These are phyloP conservation scores for Lolium perenne DNA, from an alignment of 176 grass and related monocot genomes.

Conservation along the genomic window DNA sequence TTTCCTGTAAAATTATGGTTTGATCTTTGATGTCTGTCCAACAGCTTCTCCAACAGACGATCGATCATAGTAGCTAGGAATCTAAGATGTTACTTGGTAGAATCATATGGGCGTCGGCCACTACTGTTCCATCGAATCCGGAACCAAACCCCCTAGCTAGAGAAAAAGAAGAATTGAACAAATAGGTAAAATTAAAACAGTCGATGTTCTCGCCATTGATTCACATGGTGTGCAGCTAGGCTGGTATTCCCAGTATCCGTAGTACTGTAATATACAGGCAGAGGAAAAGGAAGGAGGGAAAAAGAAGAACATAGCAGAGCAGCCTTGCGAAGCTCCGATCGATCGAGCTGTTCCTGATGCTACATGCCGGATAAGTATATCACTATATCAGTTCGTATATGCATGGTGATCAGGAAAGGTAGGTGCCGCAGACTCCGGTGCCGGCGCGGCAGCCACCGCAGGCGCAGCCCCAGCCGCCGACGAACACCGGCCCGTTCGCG, in stretches of 20 bases:
- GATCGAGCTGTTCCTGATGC: background rate
- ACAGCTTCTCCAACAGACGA: background rate
- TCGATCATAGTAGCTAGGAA: background rate
- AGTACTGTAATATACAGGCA: background rate
- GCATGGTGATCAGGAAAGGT: slow-evolving; percentile 52
- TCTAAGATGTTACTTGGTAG: too few relatives aligned
- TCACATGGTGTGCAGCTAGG: background rate
- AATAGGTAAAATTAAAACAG: background rate
- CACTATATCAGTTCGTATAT: background rate
- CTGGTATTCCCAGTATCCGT: background rate
- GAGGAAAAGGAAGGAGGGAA: background rate
- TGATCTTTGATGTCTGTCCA: background rate
- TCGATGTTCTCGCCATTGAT: background rate
- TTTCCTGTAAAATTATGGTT: background rate
- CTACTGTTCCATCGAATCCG: background rate
- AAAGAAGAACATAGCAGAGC: background rate
- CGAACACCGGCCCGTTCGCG: slow-evolving; percentile 45
- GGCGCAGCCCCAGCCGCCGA: slow-evolving; percentile 52
- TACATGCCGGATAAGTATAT: background rate
- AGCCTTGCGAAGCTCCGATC: background rate
- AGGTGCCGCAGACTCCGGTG: slow-evolving; percentile 60
- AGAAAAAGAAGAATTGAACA: background rate
- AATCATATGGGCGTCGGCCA: background rate
- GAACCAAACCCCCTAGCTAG: background rate
- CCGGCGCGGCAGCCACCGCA: slow-evolving; percentile 54